Conservation (phyloP, 2,329 filamentous ascomycete genomes). For the Dichotomopilus funicola region DNA sequence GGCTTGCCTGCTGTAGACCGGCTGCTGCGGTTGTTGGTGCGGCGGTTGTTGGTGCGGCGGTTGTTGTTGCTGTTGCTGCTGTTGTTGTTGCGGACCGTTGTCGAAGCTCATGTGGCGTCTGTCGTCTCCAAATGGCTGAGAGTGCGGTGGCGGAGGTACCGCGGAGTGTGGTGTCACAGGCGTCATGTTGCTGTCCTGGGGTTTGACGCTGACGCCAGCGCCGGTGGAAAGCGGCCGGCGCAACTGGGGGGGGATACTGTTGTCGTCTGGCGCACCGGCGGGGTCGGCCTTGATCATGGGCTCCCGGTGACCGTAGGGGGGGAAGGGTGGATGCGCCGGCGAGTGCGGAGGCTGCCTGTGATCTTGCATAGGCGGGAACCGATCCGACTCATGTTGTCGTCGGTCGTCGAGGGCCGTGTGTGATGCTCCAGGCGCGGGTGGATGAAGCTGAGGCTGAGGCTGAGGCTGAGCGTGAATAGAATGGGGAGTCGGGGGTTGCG, state of each 20-base stretch:
- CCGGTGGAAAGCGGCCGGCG: constrained; percentile 49
- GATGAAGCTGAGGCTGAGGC: constrained; percentile 11
- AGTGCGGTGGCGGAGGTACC: constrained; percentile 24
- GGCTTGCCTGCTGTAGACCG: constrained; percentile 33
- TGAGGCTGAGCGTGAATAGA: constrained; percentile 6
- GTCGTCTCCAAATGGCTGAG: constrained; percentile 40
- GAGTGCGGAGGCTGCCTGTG: constrained; percentile 37
- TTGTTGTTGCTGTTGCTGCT: too few relatives aligned
- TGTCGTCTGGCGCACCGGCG: constrained; percentile 28
- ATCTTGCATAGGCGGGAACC: constrained; percentile 50
- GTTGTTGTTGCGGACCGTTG: constrained; percentile 28
- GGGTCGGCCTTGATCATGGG: constrained; percentile 52
- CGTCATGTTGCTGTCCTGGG: constrained; percentile 27
- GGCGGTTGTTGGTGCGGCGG: too few relatives aligned
- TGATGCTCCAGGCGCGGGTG: background rate
- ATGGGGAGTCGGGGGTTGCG: background rate
- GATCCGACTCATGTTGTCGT: constrained; percentile 51
- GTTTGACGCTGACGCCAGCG: constrained; percentile 27
- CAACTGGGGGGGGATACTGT: constrained; percentile 33
- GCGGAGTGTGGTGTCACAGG: constrained; percentile 33
- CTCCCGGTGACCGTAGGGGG: constrained; percentile 43
- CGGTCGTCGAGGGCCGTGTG: constrained; percentile 42
- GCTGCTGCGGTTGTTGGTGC: constrained; percentile 24
- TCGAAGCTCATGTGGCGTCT: constrained; percentile 51
- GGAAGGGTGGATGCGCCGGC: constrained; percentile 26